Base-by-base conservation (phyloP, 1,139 yeast genomes). In the Debaryomyces sp. region DNA sequence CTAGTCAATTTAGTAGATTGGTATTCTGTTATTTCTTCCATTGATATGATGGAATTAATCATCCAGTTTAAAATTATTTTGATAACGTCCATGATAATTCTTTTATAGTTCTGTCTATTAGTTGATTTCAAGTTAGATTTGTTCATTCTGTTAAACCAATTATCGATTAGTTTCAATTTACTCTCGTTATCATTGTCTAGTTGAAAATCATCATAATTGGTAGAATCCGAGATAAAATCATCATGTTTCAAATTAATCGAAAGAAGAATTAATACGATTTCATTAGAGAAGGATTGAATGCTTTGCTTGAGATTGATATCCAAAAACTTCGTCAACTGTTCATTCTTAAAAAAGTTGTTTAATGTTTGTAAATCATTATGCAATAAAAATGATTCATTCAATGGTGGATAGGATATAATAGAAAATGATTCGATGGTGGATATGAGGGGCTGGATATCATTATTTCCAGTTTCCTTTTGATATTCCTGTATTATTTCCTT, bases 11-110 rank as follows among this genome's bases (percentile, higher is more conserved):
- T 68, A 7, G 58, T 60, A 3, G 76, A 68, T 46, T 67, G 77
- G 22, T 54, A 57, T 53, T 75, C 80, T 5, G 75, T 66, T 30
- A 76, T 73, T 46, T 73, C 79, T 7, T 56, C 55, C 30, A 66
- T 54, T 5, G 60, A 51, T 12, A 71, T 45, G 4, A 75, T 63
- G 12, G 65, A 52, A 24, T 66, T 61, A 8, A 67, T 58, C 10
- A 71, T 47, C 63, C 72, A 66, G 43, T 58, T 63, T 52, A 68
- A 68, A 36, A 67, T 58, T 49, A 67, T 67, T 22, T 71, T 70
- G 30, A 73, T 62, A 41, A 66, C 53, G 29, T 62, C 63, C 7
- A 60, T 48, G 8, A 73, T 50, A 32, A 72, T 51, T 26, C 56
- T 61, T 41, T 63, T 64, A 51, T 68, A 74, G 50, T 63, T 67